These are phyloP conservation scores for Aphanomyces astaci DNA, from an alignment of 352 stramenopile species.

Conservation along the genomic window DNA sequence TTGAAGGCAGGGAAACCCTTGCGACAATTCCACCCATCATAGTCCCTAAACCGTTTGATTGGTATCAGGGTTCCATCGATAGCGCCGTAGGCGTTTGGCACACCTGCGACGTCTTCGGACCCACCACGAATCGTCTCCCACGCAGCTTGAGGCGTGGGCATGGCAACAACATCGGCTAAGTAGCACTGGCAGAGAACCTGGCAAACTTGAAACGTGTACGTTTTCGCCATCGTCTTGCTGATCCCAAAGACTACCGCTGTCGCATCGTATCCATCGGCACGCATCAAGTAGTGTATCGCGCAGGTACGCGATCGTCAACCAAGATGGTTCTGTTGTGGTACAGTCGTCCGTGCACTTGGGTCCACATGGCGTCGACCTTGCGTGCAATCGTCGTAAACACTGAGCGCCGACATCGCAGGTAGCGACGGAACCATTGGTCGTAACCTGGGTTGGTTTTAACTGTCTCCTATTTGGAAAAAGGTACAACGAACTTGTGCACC, in stretches of 20 bases:
- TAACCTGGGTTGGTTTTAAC: too few species aligned
- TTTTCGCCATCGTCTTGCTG: neutral
- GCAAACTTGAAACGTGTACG: neutral
- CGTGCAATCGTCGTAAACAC: too few species aligned
- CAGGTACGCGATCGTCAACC: too few species aligned
- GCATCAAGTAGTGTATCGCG: too few species aligned
- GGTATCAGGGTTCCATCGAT: neutral
- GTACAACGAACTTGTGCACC: too few species aligned
- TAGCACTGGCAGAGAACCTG: neutral
- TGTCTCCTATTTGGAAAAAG: too few species aligned
- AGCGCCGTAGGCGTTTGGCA: neutral
- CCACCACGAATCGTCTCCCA: neutral
- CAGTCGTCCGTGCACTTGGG: too few species aligned
- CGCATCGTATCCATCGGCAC: neutral
- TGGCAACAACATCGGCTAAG: neutral
- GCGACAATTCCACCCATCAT: neutral
- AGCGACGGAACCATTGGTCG: too few species aligned
- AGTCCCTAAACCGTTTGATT: neutral
- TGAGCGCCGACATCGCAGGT: too few species aligned
- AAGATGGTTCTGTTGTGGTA: too few species aligned
- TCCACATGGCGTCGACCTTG: too few species aligned
- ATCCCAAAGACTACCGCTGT: neutral
- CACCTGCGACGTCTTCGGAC: neutral
- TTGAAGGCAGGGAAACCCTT: neutral
- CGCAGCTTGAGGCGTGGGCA: neutral